Evolutionary conservation across 306 rosid genomes (phyloP), one percentile per base, ranked within the genome.

Genomic region (Inga oerstediana): DNA sequence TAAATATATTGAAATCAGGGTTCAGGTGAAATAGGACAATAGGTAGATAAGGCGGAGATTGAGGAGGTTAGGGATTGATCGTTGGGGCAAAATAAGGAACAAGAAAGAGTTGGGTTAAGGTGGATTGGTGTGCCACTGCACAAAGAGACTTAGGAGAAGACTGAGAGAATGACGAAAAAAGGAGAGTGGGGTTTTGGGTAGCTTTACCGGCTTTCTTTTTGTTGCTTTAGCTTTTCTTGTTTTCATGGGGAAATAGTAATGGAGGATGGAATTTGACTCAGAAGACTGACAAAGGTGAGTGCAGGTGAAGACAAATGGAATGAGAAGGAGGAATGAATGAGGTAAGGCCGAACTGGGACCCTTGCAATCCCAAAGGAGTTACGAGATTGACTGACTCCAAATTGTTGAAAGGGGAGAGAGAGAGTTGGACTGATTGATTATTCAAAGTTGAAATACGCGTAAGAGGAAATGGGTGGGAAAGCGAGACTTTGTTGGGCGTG

Each of bases 401-500:
- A 22, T 22, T 22, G 30, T 22, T 22, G 5, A 54, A 1, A 4
- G 45, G 5, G 45, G 5, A 8, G 48, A 44, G 48, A 17, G 72
- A 0, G 22, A 10, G 16, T 72, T 34, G 4, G 54, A 30, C 30
- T 51, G 45, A 39, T 39, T 6, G 1, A 39, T 5, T 39, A 39
- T 72, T 78, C 81, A 82, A 48, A 48, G 17, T 48, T 44, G 17
- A 48, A 86, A 82, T 62, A 35, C 88, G 88, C 88, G 84, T 82
- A 34, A 0, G 5, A 22, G 45, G 72, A 51, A 71, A 37, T 62
- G 69, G 11, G 37, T 70, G n/a, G 39, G 62, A 56, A 61, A 39
- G 69, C 20, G 72, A 61, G 80, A 37, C 13, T 62, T 62, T 62
- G 48, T 2, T 10, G 7, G 32, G 17, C 69, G 69, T 27, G 69